Conservation (phyloP, 108 stramenopile species). For the Tribonema minus region DNA sequence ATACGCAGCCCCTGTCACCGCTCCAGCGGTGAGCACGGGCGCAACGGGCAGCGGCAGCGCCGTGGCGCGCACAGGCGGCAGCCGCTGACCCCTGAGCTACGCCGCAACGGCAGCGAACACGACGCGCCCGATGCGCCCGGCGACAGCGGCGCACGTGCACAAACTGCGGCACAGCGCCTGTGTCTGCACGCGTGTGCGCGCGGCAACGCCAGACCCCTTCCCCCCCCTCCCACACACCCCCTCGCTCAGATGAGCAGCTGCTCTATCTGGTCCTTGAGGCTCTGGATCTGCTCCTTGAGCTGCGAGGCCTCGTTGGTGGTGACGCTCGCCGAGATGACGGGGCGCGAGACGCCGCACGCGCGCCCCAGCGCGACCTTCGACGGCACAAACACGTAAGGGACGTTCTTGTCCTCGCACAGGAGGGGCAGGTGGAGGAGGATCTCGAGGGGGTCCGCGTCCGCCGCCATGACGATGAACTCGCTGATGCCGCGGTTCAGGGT, state of each 20-base stretch:
- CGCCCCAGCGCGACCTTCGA: slow-evolving; percentile 97
- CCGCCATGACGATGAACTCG: slow-evolving; percentile 97
- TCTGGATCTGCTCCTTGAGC: slow-evolving; percentile 90
- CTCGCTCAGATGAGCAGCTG: slow-evolving; percentile 92
- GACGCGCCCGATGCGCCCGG: no score
- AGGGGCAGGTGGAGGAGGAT: slow-evolving; percentile 97
- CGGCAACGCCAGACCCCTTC: no score
- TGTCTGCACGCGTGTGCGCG: no score
- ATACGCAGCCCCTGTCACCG: no score
- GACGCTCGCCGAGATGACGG: slow-evolving; percentile 92
- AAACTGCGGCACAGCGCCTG: no score
- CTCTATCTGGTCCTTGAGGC: slow-evolving; percentile 97
- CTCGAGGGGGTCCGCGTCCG: slow-evolving; percentile 99
- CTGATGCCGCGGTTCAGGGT: slow-evolving; percentile 96
- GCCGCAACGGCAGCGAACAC: no score
- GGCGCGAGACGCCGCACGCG: slow-evolving; percentile 96
- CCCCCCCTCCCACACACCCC: no score
- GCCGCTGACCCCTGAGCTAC: no score
- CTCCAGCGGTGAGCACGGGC: no score
- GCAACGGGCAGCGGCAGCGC: no score
- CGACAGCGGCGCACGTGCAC: no score
- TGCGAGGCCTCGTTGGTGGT: slow-evolving; percentile 96
- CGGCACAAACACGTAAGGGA: slow-evolving; percentile 99
- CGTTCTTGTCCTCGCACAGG: slow-evolving; percentile 99
- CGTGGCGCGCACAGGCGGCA: no score